Base-by-base conservation (phyloP, 176 grass and related monocot species). In the Cocos nucifera region DNA sequence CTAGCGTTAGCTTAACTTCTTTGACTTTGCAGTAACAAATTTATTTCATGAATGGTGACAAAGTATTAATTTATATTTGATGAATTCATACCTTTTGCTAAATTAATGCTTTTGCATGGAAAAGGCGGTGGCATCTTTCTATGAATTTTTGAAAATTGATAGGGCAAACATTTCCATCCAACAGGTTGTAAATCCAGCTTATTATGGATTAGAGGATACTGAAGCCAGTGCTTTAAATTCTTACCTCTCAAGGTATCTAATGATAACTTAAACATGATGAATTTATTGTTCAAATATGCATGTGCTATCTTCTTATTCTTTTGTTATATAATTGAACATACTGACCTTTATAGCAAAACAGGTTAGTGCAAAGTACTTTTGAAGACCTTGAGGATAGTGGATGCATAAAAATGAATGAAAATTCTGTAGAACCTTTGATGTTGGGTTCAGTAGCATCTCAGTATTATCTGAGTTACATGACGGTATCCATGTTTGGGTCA, bases 351-450 rank as follows among this genome's bases (percentile, higher is more conserved):
- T 44, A 35, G 12, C 10, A 44, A 64, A 66, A 80, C 79, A 96
- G 91, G 71, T 80, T 97, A 75, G 79, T 90, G 19, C 80, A 90
- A 78, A 87, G 71, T 73, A 88, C 83, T 80, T 79, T 97, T 88
- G 92, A 90, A 78, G 92, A 90, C 69, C 86, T 97, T 62, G 92
- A 97, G 77, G 92, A 97, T 54, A 85, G 87, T 78, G 92, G 92
- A 63, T 97, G 92, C 75, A 85, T 97, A 78, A 88, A 77, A 76
- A 73, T 90, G 25, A 79, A 82, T 69, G 91, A 95, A 30, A 75
- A 73, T 61, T 85, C 78, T 56, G 92, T 90, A 4, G 77, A 97
- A 44, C 69, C 79, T 51, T 82, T 82, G 73, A 96, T 96, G 85
- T 84, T 96, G 73, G 86, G 92, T 27, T 87, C 89, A 65, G 87